These are phyloP conservation scores for Triticum urartu DNA, from an alignment of 176 grass and related monocot genomes.

Conservation along the genomic window DNA sequence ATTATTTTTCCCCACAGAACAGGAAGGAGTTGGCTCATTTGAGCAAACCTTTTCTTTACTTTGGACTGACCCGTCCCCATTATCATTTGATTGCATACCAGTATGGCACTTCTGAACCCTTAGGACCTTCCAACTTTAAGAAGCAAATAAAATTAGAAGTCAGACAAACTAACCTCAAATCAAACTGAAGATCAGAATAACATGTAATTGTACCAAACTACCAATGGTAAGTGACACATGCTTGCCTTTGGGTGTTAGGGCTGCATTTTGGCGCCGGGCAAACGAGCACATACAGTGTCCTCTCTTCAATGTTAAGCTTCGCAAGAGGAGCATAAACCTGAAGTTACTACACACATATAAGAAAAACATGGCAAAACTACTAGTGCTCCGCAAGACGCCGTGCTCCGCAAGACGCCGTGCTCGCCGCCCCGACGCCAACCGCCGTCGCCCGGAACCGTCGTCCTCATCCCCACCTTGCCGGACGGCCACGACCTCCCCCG, in stretches of 20 bases:
- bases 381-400: no score
- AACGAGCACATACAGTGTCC: constrained; percentile 70
- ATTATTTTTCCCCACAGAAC: constrained; percentile 24
- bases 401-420: no score
- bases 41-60: constrained; percentile 10
- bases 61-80: constrained; percentile 4
- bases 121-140: constrained; percentile 80
- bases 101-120: constrained; percentile 56
- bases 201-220: neutral
- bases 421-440: no score
- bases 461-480: no score
- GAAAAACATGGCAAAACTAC: neutral
- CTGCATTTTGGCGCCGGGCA: constrained; percentile 56
- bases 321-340: constrained; percentile 73
- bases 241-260: constrained; percentile 51
- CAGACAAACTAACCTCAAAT: neutral
- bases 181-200: neutral
- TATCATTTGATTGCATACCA: constrained; percentile 22
- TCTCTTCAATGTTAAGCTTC: constrained; percentile 58
- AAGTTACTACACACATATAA: neutral
- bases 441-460: no score
- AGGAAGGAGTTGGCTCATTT: constrained; percentile 10
- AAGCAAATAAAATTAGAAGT: neutral
- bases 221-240: neutral
- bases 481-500: no score